Percentiles rank a stretch among this genome's conserved stretches.
These are phyloP conservation scores for Leccinum obscurum DNA, from an alignment of 768 basidiomycete species.

Conservation along the genomic window DNA sequence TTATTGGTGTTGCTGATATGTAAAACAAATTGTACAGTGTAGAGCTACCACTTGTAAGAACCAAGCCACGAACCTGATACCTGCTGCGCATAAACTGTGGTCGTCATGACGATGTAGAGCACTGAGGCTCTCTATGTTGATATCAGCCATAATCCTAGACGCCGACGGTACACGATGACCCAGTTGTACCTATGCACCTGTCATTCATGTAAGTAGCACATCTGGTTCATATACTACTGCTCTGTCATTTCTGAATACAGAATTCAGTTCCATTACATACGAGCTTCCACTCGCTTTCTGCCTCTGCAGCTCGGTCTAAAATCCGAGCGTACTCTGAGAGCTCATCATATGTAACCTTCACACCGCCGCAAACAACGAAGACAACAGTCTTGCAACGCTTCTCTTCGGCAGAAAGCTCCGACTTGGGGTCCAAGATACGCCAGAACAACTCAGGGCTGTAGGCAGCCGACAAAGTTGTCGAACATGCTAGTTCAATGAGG, in stretches of 20 bases:
- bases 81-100: conserved; percentile 35
- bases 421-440: conserved; percentile 29
- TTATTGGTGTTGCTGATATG: background rate
- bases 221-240: background rate
- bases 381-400: conserved; percentile 23
- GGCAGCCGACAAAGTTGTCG: conserved; percentile 66
- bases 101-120: too few relatives aligned
- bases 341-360: conserved; percentile 61
- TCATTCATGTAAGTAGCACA: conserved; percentile 4
- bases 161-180: background rate
- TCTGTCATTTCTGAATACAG: conserved; percentile 17
- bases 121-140: too few relatives aligned
- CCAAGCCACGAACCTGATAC: background rate
- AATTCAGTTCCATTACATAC: conserved; percentile 30
- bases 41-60: background rate
- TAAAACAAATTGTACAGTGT: conserved; percentile 3
- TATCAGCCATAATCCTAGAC: too few relatives aligned
- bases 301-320: conserved; percentile 36
- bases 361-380: conserved; percentile 43
- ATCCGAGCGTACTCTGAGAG: conserved; percentile 47
- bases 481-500: conserved; percentile 72
- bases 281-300: conserved; percentile 30
- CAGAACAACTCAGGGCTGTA: conserved; percentile 60
- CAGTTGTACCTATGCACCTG: background rate
- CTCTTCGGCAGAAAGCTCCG: conserved; percentile 22